Conservation (phyloP, 2,329 filamentous ascomycete genomes). For the Phyllosticta citriasiana region DNA sequence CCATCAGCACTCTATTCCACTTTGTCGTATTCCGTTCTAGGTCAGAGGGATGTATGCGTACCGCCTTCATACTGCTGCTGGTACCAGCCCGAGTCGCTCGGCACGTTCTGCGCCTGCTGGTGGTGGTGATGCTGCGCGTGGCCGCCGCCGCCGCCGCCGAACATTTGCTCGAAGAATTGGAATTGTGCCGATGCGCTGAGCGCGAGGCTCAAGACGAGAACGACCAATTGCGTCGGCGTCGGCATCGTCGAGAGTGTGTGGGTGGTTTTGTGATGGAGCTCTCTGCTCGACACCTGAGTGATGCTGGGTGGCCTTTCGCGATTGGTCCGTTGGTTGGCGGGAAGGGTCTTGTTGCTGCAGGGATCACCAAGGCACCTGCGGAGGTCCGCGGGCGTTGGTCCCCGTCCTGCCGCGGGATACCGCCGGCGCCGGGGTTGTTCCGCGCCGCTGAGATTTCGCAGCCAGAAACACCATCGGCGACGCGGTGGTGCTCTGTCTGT, state of each 20-base stretch:
- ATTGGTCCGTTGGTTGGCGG: neutral
- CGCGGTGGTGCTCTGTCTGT: no score
- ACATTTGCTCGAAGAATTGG: slow-evolving; percentile 98
- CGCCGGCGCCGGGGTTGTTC: neutral
- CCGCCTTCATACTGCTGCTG: slow-evolving; percentile 58
- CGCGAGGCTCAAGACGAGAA: slow-evolving; percentile 37
- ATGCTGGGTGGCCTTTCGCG: neutral
- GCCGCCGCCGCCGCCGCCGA: slow-evolving; percentile 54
- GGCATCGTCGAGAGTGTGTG: slow-evolving; percentile 16
- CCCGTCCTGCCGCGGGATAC: neutral
- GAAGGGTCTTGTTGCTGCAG: neutral
- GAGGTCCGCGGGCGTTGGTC: neutral
- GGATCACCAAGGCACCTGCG: neutral
- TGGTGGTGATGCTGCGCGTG: slow-evolving; percentile 45
- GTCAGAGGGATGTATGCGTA: slow-evolving; percentile 28
- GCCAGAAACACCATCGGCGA: neutral
- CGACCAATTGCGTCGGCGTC: slow-evolving; percentile 11
- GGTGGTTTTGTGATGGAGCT: neutral
- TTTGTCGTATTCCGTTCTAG: neutral
- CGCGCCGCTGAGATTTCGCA: neutral
- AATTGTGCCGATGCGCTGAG: slow-evolving; percentile 70
- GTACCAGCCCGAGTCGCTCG: slow-evolving; percentile 77
- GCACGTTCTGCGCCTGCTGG: slow-evolving; percentile 62
- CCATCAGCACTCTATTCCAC: neutral
- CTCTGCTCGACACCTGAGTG: neutral